Evolutionary conservation across 805 yeast genomes (phyloP).

Genomic region (Kregervanrija delftensis): DNA sequence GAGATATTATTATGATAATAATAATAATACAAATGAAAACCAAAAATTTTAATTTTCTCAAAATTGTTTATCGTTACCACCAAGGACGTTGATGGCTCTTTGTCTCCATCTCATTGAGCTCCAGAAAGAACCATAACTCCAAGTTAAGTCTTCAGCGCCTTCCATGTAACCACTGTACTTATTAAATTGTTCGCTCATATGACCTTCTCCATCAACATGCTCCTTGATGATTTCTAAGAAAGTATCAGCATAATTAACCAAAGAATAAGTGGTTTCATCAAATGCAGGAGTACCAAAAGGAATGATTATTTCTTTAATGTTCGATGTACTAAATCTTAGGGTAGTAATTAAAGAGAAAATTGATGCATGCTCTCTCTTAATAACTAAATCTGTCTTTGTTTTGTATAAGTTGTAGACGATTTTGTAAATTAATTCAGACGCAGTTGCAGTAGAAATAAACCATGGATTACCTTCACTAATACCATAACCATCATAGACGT

Average conservation of each 20-base stretch:
- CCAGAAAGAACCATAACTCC: conserved; percentile 84
- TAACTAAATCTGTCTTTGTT: conserved; percentile 35
- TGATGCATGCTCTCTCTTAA: conserved; percentile 18
- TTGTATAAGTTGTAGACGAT: conserved; percentile 39
- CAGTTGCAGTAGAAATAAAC: conserved; percentile 74
- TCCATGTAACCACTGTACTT: conserved; percentile 74
- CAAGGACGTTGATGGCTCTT: conserved; percentile 25
- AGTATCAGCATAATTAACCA: conserved; percentile 59
- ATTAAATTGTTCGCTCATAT: conserved; percentile 86
- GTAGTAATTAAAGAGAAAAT: conserved; percentile 20
- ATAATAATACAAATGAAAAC: no score
- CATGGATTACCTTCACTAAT: conserved; percentile 85
- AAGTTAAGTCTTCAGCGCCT: conserved; percentile 83
- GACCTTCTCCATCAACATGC: conserved; percentile 60
- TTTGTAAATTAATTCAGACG: conserved; percentile 56
- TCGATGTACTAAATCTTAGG: conserved; percentile 11
- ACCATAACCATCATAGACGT: conserved; percentile 71
- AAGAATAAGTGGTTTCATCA: conserved; percentile 35
- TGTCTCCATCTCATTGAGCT: conserved; percentile 60
- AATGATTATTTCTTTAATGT: conserved; percentile 16
- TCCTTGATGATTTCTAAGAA: conserved; percentile 52
- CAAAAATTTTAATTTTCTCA: no score
- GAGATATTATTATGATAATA: no score
- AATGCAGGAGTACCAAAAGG: conserved; percentile 38
- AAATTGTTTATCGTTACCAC: background rate